Evolutionary conservation across 1,284 basidiomycete species (phyloP).

Genomic region (Leccinum glutinopallens): DNA sequence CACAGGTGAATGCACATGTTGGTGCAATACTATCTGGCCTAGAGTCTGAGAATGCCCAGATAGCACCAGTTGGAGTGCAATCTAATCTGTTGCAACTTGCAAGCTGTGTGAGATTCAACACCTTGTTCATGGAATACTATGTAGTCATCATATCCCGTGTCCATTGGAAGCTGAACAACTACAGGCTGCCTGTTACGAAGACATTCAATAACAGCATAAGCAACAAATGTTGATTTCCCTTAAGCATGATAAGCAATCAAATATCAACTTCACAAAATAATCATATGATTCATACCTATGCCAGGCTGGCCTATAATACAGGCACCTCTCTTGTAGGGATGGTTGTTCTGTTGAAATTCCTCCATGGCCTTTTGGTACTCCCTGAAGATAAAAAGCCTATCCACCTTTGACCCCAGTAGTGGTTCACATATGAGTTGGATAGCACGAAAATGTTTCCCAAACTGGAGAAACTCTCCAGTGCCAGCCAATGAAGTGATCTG

Average conservation of each 20-base stretch:
- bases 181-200: not conserved
- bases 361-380: not conserved
- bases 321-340: not conserved
- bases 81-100: not conserved
- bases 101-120: not conserved
- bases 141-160: not conserved
- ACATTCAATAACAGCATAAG: not conserved
- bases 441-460: not conserved
- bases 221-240: slow-evolving; percentile 1
- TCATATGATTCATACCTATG: not conserved
- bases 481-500: not conserved
- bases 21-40: not conserved
- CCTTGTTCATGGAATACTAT: not conserved
- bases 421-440: not conserved
- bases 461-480: not conserved
- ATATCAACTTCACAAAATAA: not conserved
- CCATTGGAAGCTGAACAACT: not conserved
- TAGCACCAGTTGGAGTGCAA: not conserved
- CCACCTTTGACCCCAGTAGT: not conserved
- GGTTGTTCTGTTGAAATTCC: not conserved
- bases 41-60: not conserved
- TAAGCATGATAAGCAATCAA: not conserved
- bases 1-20: no score
- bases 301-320: not conserved
- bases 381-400: not conserved